These are phyloP conservation scores for Pachyrhizus erosus DNA, from an alignment of 306 rosid species.

Conservation along the genomic window DNA sequence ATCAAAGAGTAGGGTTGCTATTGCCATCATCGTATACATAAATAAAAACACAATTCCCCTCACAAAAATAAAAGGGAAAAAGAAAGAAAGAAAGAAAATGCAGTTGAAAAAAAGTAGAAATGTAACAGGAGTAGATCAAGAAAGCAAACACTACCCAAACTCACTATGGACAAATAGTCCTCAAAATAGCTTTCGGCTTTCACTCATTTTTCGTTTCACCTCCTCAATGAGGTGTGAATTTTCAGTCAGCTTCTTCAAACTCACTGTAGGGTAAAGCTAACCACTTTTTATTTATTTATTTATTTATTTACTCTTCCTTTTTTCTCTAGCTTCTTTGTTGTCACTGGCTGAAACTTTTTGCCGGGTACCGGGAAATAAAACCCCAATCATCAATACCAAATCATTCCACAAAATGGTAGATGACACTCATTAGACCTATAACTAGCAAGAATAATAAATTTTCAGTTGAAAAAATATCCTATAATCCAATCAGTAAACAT, in stretches of 20 bases:
- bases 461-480: constrained; percentile 44
- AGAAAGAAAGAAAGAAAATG: constrained; percentile 34
- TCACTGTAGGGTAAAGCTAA: constrained; percentile 56
- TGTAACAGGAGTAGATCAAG: constrained; percentile 49
- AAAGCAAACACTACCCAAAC: constrained; percentile 55
- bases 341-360: constrained; percentile 57
- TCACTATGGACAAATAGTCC: constrained; percentile 55
- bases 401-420: constrained; percentile 62
- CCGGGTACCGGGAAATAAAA: constrained; percentile 68
- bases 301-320: constrained; percentile 54
- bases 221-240: constrained; percentile 16
- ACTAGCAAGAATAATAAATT: constrained; percentile 55
- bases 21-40: constrained; percentile 43
- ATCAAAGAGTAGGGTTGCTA: constrained; percentile 62
- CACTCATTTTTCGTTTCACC: constrained; percentile 54
- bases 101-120: constrained; percentile 39
- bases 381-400: constrained; percentile 69
- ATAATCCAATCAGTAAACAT: constrained; percentile 63
- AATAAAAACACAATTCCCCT: constrained; percentile 37
- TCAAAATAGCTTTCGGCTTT: constrained; percentile 53
- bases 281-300: constrained; percentile 48
- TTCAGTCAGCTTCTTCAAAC: neutral
- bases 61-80: constrained; percentile 40
- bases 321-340: constrained; percentile 56
- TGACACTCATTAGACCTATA: constrained; percentile 58